Conservation (phyloP, 768 basidiomycete species). For the Lepiota brunneoincarnata region DNA sequence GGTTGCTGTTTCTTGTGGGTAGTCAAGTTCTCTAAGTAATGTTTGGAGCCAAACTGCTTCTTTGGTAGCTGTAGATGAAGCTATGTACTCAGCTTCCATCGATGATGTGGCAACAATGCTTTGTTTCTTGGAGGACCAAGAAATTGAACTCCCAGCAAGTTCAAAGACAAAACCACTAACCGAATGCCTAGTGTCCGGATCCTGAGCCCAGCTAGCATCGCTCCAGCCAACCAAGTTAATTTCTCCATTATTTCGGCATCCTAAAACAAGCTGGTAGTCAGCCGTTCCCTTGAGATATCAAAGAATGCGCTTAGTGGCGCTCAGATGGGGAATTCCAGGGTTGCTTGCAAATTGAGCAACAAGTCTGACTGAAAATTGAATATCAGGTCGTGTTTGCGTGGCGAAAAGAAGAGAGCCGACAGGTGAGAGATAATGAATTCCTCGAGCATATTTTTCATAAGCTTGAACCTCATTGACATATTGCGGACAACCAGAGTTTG, state of each 20-base stretch:
- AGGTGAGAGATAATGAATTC: neutral
- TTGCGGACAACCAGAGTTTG: neutral
- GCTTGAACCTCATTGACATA: neutral
- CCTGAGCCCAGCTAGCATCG: too few relatives aligned
- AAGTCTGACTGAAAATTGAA: conserved; percentile 27
- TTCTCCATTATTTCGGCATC: too few relatives aligned
- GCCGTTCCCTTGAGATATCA: conserved; percentile 23
- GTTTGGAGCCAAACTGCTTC: too few relatives aligned
- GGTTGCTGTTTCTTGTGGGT: too few relatives aligned
- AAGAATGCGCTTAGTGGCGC: conserved; percentile 35
- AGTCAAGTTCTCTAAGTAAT: too few relatives aligned
- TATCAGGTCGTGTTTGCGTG: too few relatives aligned
- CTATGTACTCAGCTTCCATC: neutral
- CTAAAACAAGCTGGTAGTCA: too few relatives aligned
- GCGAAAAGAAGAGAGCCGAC: conserved; percentile 35
- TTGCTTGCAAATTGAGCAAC: conserved; percentile 15
- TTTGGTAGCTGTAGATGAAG: neutral
- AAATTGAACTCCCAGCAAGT: neutral
- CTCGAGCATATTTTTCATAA: neutral
- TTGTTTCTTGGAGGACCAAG: conserved; percentile 25
- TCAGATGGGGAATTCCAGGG: conserved; percentile 32
- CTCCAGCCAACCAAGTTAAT: too few relatives aligned
- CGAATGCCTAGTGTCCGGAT: too few relatives aligned
- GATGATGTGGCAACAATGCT: neutral
- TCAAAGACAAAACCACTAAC: neutral